phyloP scores from a whole-genome alignment of 495 filamentous ascomycete species.

The Xylaria palmicola region DNA sequence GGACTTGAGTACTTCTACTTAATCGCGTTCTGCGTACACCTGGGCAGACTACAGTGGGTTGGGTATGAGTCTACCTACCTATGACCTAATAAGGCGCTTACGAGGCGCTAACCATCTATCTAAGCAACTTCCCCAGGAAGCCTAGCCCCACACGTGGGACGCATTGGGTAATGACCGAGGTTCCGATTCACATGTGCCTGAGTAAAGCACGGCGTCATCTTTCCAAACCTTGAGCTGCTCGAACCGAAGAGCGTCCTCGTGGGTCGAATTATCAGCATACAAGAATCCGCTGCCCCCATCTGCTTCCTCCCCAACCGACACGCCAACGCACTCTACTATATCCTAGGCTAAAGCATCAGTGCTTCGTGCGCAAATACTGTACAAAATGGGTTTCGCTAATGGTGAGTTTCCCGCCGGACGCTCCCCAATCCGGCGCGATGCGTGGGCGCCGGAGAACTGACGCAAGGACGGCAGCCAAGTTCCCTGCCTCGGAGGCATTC shows the following conservation, averaged over 20 bases:
- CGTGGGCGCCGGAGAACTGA: conserved; percentile 17
- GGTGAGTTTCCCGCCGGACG: conserved; percentile 45
- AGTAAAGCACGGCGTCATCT: conserved; percentile 25
- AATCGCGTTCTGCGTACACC: too few species aligned
- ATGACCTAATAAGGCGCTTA: too few species aligned
- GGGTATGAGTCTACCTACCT: too few species aligned
- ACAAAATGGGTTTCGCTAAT: conserved; percentile 80
- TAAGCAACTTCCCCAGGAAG: background rate
- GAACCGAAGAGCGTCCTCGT: conserved; percentile 5
- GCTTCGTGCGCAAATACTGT: conserved; percentile 12
- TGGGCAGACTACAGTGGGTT: too few species aligned
- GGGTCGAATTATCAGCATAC: background rate
- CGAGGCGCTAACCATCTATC: too few species aligned
- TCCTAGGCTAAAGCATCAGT: conserved; percentile 1
- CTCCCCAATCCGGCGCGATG: background rate
- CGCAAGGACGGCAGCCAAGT: conserved; percentile 58
- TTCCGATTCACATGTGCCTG: conserved; percentile 31
- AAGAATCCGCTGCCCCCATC: conserved; percentile 8
- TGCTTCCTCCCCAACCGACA: conserved; percentile 3
- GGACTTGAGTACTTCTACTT: too few species aligned
- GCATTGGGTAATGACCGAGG: conserved; percentile 28
- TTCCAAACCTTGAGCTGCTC: conserved; percentile 13
- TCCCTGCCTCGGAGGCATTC: conserved; percentile 89
- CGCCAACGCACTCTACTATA: background rate
- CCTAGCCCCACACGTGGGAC: conserved; percentile 14